Evolutionary conservation across 169 alveolate genomes (phyloP).

Genomic region (Cryptosporidium canis): DNA sequence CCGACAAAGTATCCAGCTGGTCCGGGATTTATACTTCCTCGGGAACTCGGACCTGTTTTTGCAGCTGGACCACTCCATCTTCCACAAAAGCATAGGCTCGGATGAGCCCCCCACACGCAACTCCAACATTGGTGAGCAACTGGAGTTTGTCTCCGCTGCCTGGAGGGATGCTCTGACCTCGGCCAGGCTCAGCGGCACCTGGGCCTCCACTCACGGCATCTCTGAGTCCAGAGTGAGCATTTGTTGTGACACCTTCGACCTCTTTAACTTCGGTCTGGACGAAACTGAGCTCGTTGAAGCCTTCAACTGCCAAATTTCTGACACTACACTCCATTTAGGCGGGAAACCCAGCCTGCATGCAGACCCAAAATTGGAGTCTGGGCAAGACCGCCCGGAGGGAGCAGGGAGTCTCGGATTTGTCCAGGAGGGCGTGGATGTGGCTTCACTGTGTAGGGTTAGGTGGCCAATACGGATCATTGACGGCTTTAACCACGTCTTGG

Average conservation of each 20-base stretch:
- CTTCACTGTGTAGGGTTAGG: background rate
- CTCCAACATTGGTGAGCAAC: background rate
- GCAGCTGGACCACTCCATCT: background rate
- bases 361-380: background rate
- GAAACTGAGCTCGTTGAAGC: slow-evolving; percentile 1
- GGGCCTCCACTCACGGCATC: background rate
- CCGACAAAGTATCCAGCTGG: background rate
- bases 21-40: slow-evolving; percentile 14
- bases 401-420: background rate
- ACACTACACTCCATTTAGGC: background rate
- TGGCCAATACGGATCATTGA: slow-evolving; percentile 64
- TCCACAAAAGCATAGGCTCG: background rate
- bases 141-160: background rate
- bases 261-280: background rate
- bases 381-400: background rate
- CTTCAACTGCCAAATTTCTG: background rate
- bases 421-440: background rate
- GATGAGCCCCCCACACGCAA: background rate
- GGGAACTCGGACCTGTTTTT: slow-evolving; percentile 12
- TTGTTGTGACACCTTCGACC: slow-evolving; percentile 49
- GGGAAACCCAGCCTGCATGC: background rate
- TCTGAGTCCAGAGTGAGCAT: background rate
- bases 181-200: background rate
- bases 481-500: slow-evolving; percentile 46
- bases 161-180: background rate